These are phyloP conservation scores for Sclerotinia glacialis DNA, from an alignment of 2,329 filamentous ascomycete genomes.

Conservation along the genomic window DNA sequence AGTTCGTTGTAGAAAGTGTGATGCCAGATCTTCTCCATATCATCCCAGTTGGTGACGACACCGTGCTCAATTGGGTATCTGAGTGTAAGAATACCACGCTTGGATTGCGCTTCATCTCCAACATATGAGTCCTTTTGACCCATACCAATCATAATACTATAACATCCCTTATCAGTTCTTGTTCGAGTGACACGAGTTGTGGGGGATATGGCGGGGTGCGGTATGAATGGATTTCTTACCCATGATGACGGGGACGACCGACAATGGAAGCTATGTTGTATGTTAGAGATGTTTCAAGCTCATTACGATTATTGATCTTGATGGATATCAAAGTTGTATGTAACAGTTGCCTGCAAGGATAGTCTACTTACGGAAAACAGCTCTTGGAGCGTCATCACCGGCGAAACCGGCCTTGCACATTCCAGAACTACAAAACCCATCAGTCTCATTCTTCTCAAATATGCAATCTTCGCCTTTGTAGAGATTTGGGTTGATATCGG, in stretches of 20 bases:
- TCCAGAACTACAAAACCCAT: slow-evolving; percentile 72
- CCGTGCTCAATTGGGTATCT: slow-evolving; percentile 99
- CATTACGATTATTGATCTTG: not conserved
- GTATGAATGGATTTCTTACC: slow-evolving; percentile 58
- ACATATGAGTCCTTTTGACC: slow-evolving; percentile 99
- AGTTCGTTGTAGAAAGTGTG: slow-evolving; percentile 99
- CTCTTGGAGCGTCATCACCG: slow-evolving; percentile 99
- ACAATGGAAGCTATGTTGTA: slow-evolving; percentile 82
- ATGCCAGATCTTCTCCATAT: slow-evolving; percentile 99
- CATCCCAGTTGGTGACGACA: slow-evolving; percentile 99
- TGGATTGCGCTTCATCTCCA: slow-evolving; percentile 99
- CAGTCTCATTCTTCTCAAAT: slow-evolving; percentile 27
- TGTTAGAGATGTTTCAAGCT: slow-evolving; percentile 28
- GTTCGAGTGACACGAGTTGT: slow-evolving; percentile 25
- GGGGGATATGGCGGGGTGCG: slow-evolving; percentile 30
- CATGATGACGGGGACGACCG: slow-evolving; percentile 99
- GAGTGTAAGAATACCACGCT: slow-evolving; percentile 99
- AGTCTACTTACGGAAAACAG: slow-evolving; percentile 94
- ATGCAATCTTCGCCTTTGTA: slow-evolving; percentile 19
- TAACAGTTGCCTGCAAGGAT: slow-evolving; percentile 33
- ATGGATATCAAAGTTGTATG: slow-evolving; percentile 4
- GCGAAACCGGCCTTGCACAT: slow-evolving; percentile 99
- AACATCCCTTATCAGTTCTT: slow-evolving; percentile 35
- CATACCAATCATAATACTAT: slow-evolving; percentile 99
- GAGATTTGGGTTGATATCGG: slow-evolving; percentile 23